Percentiles rank a stretch among this genome's conserved stretches.
Evolutionary conservation across 345 rosid genomes (phyloP).

Genomic region (Arabidopsis suecica): DNA sequence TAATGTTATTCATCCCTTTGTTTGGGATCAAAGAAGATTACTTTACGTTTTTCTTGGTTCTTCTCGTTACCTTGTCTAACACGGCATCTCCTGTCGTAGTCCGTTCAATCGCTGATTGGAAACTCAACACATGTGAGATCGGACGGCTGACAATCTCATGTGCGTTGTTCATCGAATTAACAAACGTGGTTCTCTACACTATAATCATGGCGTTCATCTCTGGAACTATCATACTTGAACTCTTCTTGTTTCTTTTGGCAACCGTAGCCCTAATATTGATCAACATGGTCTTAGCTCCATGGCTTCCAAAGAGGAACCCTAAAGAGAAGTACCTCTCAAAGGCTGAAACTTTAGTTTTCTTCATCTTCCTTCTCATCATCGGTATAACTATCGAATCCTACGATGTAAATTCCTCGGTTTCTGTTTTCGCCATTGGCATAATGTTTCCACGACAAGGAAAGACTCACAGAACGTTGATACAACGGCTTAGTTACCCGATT

Average conservation of each 20-base stretch:
- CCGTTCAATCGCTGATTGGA: constrained; percentile 69
- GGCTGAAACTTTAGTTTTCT: constrained; percentile 57
- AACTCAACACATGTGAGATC: constrained; percentile 66
- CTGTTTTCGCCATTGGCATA: constrained; percentile 68
- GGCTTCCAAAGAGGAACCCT: constrained; percentile 66
- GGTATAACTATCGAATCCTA: constrained; percentile 52
- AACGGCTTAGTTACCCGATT: constrained; percentile 65
- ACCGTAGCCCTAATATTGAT: constrained; percentile 48
- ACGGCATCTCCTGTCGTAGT: constrained; percentile 74
- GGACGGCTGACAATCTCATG: constrained; percentile 68
- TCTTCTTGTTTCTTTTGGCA: constrained; percentile 41
- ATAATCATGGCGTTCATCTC: constrained; percentile 35
- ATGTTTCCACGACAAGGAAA: constrained; percentile 89
- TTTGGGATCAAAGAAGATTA: constrained; percentile 32
- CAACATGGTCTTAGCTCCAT: constrained; percentile 58
- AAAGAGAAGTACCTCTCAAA: constrained; percentile 70
- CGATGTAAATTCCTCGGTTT: constrained; percentile 52
- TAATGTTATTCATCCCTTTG: constrained; percentile 45
- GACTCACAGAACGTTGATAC: constrained; percentile 68
- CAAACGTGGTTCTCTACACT: constrained; percentile 51
- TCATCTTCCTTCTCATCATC: constrained; percentile 51
- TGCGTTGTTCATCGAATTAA: constrained; percentile 63
- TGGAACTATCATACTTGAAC: constrained; percentile 37
- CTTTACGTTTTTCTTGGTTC: constrained; percentile 42
- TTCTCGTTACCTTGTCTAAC: constrained; percentile 57